These are phyloP conservation scores for Phialophora tarda DNA, from an alignment of 2,329 filamentous ascomycete species.

Conservation along the genomic window DNA sequence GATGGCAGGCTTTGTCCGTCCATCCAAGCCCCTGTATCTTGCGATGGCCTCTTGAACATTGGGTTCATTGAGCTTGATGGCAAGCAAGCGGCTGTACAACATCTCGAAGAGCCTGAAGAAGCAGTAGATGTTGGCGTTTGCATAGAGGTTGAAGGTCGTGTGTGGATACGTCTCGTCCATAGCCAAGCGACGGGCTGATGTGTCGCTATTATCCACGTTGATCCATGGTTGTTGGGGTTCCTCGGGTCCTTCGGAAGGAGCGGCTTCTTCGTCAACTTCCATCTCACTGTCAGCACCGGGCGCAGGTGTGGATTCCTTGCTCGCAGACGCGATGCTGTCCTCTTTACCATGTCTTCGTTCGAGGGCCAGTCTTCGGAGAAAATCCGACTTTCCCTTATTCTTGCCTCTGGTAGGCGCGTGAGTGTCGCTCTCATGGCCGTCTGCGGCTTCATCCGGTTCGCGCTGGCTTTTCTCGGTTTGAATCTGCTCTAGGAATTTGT, in stretches of 20 bases:
- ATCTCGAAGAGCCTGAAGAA: constrained; percentile 94
- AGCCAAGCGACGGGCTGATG: constrained; percentile 67
- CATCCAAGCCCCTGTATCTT: constrained; percentile 62
- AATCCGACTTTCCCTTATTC: constrained; percentile 76
- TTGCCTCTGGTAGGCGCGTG: constrained; percentile 70
- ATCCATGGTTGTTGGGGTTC: constrained; percentile 56
- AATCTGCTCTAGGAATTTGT: constrained; percentile 64
- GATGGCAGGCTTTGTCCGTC: constrained; percentile 73
- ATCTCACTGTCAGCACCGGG: constrained; percentile 35
- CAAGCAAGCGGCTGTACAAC: constrained; percentile 82
- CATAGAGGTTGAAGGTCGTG: constrained; percentile 85
- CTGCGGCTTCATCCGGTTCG: constrained; percentile 77
- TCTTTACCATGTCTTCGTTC: constrained; percentile 81
- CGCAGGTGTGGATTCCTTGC: constrained; percentile 81
- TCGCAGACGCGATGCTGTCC: constrained; percentile 75
- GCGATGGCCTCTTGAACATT: constrained; percentile 75
- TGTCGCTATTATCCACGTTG: constrained; percentile 58
- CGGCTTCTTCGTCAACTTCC: constrained; percentile 71
- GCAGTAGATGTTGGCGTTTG: constrained; percentile 88
- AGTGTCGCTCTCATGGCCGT: constrained; percentile 68
- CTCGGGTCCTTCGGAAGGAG: constrained; percentile 57
- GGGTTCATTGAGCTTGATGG: constrained; percentile 79
- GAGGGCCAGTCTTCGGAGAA: constrained; percentile 83
- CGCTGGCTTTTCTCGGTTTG: constrained; percentile 69
- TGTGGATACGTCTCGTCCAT: constrained; percentile 80